Conservation (phyloP, 148 eudicot genomes). For the Amaranthus palmeri region DNA sequence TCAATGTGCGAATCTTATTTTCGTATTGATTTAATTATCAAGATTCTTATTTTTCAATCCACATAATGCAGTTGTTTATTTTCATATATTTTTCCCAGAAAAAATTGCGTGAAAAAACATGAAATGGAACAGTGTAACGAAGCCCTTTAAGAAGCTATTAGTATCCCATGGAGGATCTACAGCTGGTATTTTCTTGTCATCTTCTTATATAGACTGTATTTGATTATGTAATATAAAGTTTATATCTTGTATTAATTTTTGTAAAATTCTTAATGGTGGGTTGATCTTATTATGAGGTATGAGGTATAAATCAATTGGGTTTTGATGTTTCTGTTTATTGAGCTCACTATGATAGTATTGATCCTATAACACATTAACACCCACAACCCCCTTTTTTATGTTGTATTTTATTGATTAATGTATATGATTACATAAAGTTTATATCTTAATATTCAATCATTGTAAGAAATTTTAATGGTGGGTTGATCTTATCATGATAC, state of each 20-base stretch:
- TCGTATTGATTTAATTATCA: too few species aligned
- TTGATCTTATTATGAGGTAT: neutral
- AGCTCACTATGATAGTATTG: neutral
- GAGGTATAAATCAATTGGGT: neutral
- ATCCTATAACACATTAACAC: neutral
- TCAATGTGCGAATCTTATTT: too few species aligned
- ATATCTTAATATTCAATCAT: too few species aligned
- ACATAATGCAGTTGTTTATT: too few species aligned
- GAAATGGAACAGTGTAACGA: conserved; percentile 32
- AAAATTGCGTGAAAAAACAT: neutral
- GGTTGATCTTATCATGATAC: too few species aligned
- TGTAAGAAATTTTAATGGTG: too few species aligned
- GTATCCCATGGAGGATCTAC: conserved; percentile 29
- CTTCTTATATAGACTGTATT: neutral
- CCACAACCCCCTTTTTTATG: too few species aligned
- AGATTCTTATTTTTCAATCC: too few species aligned
- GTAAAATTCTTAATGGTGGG: neutral
- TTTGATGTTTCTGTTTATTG: neutral
- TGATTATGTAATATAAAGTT: neutral
- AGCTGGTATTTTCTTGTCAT: conserved; percentile 18
- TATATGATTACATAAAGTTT: too few species aligned
- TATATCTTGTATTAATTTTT: neutral
- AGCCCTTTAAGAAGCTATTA: conserved; percentile 32
- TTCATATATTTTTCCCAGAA: neutral
- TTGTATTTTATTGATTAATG: too few species aligned